phyloP scores from a whole-genome alignment of 306 rosid species.

The Bauhinia variegata region DNA sequence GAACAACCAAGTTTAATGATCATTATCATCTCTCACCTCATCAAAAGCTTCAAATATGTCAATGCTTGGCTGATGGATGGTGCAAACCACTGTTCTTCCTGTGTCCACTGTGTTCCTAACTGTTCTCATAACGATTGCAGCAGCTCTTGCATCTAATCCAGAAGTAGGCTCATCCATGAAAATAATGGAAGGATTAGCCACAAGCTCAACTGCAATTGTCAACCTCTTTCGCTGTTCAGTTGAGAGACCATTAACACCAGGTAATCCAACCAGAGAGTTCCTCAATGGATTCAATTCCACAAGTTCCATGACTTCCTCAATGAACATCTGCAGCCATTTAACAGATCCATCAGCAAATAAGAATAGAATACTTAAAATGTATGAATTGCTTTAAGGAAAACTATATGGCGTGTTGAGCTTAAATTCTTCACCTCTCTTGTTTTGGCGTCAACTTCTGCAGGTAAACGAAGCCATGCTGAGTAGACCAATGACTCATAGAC shows the following conservation, averaged over 20 bases:
- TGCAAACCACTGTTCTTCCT: slow-evolving; percentile 89
- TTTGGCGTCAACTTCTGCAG: slow-evolving; percentile 48
- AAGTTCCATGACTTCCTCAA: slow-evolving; percentile 74
- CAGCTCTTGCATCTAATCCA: slow-evolving; percentile 94
- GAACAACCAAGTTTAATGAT: neutral
- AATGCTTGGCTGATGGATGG: slow-evolving; percentile 94
- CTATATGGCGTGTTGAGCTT: neutral
- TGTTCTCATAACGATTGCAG: slow-evolving; percentile 92
- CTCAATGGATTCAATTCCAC: slow-evolving; percentile 56
- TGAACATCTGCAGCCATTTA: slow-evolving; percentile 59
- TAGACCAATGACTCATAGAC: slow-evolving; percentile 60
- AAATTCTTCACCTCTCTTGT: slow-evolving; percentile 50
- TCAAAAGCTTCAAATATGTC: slow-evolving; percentile 82
- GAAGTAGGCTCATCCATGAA: slow-evolving; percentile 98
- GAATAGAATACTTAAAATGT: neutral
- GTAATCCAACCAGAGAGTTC: slow-evolving; percentile 65
- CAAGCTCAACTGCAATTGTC: slow-evolving; percentile 86
- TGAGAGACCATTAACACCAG: slow-evolving; percentile 80
- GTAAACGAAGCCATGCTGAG: slow-evolving; percentile 72
- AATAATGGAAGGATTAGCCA: slow-evolving; percentile 86
- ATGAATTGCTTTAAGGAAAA: neutral
- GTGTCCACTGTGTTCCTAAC: slow-evolving; percentile 92
- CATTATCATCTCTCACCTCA: slow-evolving; percentile 47
- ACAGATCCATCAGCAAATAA: neutral
- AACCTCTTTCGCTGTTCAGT: slow-evolving; percentile 87